Conservation (phyloP, 2,329 filamentous ascomycete genomes). For the Trichoderma sp. region DNA sequence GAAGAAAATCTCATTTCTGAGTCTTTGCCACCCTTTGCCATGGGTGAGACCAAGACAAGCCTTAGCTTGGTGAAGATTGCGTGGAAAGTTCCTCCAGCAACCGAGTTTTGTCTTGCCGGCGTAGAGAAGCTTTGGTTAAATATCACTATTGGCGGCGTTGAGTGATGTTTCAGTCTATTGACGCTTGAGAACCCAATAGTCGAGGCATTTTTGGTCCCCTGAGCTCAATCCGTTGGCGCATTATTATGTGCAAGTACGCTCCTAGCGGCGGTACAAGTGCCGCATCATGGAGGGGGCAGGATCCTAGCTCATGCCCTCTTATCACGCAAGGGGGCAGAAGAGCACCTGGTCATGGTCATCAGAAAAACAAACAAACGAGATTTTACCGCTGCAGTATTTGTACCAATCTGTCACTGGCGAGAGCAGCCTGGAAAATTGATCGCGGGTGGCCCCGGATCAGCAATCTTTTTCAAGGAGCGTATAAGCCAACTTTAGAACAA, state of each 20-base stretch:
- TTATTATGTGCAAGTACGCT: background rate
- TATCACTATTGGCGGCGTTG: background rate
- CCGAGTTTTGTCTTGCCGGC: background rate
- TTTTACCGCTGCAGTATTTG: background rate
- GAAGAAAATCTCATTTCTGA: conserved; percentile 2
- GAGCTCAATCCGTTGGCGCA: background rate
- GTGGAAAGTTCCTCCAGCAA: background rate
- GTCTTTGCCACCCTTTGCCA: background rate
- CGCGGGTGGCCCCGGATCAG: background rate
- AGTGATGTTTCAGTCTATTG: background rate
- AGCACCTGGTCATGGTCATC: background rate
- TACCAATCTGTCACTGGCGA: background rate
- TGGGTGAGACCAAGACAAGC: background rate
- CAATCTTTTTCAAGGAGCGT: background rate
- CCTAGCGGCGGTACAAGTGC: background rate
- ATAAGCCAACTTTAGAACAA: background rate
- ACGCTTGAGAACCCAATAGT: background rate
- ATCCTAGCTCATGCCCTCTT: background rate
- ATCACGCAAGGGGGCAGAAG: background rate
- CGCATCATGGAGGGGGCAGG: background rate
- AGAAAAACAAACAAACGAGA: background rate
- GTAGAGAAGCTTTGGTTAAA: background rate
- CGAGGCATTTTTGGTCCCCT: background rate
- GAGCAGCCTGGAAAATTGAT: background rate
- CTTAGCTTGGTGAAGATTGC: background rate